Conservation (phyloP, 108 stramenopile genomes). For the Skeletonema menzelii region DNA sequence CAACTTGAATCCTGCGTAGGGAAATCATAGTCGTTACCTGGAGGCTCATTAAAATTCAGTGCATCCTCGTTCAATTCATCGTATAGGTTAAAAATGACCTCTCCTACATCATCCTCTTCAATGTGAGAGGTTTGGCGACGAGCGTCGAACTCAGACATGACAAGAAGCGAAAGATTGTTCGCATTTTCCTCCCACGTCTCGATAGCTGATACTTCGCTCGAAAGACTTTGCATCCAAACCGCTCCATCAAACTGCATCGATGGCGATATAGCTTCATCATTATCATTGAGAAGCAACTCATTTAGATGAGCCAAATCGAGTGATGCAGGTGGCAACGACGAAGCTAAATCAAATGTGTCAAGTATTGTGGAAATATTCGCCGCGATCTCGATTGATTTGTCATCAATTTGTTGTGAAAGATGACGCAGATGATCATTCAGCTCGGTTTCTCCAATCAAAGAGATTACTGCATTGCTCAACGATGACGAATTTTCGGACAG, state of each 20-base stretch:
- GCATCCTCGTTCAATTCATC: neutral
- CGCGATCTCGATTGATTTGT: slow-evolving; percentile 7
- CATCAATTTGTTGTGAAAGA: slow-evolving; percentile 20
- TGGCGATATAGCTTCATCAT: neutral
- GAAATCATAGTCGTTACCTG: neutral
- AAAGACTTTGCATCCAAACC: slow-evolving; percentile 25
- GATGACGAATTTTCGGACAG: neutral
- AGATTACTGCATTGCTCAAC: neutral
- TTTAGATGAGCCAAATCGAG: neutral
- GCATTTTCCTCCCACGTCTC: slow-evolving; percentile 40
- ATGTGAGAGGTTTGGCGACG: slow-evolving; percentile 13
- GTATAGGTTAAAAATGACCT: slow-evolving; percentile 6
- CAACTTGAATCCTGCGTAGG: slow-evolving; percentile 17
- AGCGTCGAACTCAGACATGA: slow-evolving; percentile 23
- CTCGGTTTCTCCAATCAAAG: neutral
- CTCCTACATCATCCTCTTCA: slow-evolving; percentile 5
- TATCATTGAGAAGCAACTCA: neutral
- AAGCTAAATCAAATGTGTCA: slow-evolving; percentile 17
- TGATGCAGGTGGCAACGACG: neutral
- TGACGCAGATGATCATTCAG: neutral
- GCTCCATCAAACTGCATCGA: slow-evolving; percentile 1
- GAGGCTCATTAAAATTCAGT: neutral
- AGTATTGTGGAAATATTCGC: slow-evolving; percentile 15
- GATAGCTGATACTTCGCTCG: slow-evolving; percentile 15
- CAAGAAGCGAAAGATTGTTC: slow-evolving; percentile 32